A percentile compares a stretch with the other conserved stretches of the same genome.
Evolutionary conservation across 768 basidiomycete genomes (phyloP).

Genomic region (Russula vinacea): DNA sequence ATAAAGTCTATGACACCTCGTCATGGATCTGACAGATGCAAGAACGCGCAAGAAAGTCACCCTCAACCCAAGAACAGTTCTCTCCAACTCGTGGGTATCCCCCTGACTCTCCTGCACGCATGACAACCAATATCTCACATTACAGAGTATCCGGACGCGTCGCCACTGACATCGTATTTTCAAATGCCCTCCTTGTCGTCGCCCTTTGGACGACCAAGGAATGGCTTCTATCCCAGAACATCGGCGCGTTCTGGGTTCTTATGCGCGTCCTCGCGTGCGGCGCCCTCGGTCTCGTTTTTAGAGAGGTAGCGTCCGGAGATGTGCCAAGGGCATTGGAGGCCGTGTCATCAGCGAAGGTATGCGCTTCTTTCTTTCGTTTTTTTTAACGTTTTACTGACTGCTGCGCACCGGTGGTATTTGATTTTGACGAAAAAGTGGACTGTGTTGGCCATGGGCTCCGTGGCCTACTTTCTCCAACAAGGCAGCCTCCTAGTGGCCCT

Average conservation of each 20-base stretch:
- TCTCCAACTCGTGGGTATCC: slow-evolving; percentile 31
- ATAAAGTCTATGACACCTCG: slow-evolving; percentile 9
- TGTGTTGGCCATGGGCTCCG: slow-evolving; percentile 61
- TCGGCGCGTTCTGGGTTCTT: slow-evolving; percentile 72
- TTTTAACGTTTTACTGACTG: background rate
- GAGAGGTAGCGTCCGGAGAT: slow-evolving; percentile 57
- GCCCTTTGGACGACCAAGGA: slow-evolving; percentile 64
- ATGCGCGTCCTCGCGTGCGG: slow-evolving; percentile 70
- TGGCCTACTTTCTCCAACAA: slow-evolving; percentile 66
- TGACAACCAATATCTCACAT: slow-evolving; percentile 1
- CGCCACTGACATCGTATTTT: slow-evolving; percentile 47
- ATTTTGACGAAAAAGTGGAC: slow-evolving; percentile 53
- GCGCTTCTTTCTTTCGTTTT: slow-evolving; percentile 26
- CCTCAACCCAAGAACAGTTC: slow-evolving; percentile 32
- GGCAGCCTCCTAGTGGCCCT: slow-evolving; percentile 65
- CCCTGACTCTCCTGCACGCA: too few species aligned
- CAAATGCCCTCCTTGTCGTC: slow-evolving; percentile 61
- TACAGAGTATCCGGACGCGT: slow-evolving; percentile 22
- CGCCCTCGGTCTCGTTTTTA: slow-evolving; percentile 60
- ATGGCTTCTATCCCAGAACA: slow-evolving; percentile 60
- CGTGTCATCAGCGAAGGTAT: slow-evolving; percentile 45
- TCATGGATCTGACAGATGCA: slow-evolving; percentile 37
- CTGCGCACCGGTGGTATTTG: too few species aligned
- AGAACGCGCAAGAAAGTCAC: slow-evolving; percentile 40
- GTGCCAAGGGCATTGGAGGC: slow-evolving; percentile 52